Base-by-base conservation (phyloP, 139 green algal genomes). In the Chlamydomonas incerta region DNA sequence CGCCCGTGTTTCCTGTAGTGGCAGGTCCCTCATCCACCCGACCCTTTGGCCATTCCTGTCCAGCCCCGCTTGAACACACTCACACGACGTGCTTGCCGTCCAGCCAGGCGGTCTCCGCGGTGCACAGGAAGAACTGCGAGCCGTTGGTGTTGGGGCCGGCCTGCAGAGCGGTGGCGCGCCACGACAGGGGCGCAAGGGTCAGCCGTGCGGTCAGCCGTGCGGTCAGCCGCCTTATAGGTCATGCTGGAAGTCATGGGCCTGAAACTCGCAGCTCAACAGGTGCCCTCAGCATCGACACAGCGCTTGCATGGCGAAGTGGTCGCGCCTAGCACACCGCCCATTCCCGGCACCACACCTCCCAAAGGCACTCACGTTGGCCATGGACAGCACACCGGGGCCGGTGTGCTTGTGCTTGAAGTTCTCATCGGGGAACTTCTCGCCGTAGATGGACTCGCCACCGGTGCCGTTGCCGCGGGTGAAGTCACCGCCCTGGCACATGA, bases 371-470 rank as follows among this genome's bases (percentile, higher is more conserved):
- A 85, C 93, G 81, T 97, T 97, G 50, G 95, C 95, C 95, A 98
- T 98, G 69, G 91, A 96, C 79, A 96, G 88, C 26, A 93, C 75
- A 58, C 92, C 92, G 52, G 90, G 88, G 13, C 90, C 93, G n/a
- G 87, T 92, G 92, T 98, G 96, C 83, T 93, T 96, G 26, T 97
- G 86, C n/a, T 75, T 80, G 91, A 98, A 97, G 92, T 96, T 97
- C 90, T 97, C 96, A 79, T 97, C 94, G 18, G 80, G 46, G 82
- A 97, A 97, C 79, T 93, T 94, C 15, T 58, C 71, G 84, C 95
- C 95, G 83, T 98, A 99, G 91, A 99, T 98, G 72, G 88, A 95
- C 87, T 96, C 91, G 47, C 96, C 96, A 33, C 97, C 88, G 13
- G 88, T 91, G 69, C 96, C 96, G 82, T 94, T 92, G 58, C 84